These are phyloP conservation scores for Podospora comata DNA, from an alignment of 495 filamentous ascomycete species.

Conservation along the genomic window DNA sequence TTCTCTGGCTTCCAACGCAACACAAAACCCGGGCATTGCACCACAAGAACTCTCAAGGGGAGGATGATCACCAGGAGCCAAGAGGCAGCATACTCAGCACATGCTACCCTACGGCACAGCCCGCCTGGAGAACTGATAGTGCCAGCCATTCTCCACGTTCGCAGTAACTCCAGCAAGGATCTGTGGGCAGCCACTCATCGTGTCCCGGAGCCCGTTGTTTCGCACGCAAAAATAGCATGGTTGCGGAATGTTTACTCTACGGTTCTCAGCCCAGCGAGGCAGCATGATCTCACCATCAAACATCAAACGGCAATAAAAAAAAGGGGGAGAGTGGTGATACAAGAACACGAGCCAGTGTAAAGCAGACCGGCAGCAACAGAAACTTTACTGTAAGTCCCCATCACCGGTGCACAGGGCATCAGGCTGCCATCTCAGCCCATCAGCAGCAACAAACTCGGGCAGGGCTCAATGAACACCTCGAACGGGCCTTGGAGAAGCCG, in stretches of 20 bases:
- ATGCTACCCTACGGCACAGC: constrained; percentile 6
- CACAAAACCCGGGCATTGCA: not conserved
- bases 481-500: not conserved
- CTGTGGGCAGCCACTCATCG: not conserved
- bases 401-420: not conserved
- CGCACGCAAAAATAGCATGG: not conserved
- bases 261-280: not conserved
- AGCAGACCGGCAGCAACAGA: no score
- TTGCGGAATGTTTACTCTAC: not conserved
- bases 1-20: not conserved
- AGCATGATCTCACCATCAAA: not conserved
- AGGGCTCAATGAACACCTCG: not conserved
- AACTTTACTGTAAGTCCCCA: no score
- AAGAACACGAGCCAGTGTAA: no score
- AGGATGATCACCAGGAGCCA: not conserved
- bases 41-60: not conserved
- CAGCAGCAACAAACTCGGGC: not conserved
- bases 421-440: constrained; percentile 7
- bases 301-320: not conserved
- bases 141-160: not conserved
- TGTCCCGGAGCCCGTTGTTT: not conserved
- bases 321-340: not conserved
- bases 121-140: constrained; percentile 4
- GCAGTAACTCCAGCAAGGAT: not conserved
- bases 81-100: constrained; percentile 2